Evolutionary conservation across 805 yeast genomes (phyloP).

Genomic region (Ogataea nitratoaversa): DNA sequence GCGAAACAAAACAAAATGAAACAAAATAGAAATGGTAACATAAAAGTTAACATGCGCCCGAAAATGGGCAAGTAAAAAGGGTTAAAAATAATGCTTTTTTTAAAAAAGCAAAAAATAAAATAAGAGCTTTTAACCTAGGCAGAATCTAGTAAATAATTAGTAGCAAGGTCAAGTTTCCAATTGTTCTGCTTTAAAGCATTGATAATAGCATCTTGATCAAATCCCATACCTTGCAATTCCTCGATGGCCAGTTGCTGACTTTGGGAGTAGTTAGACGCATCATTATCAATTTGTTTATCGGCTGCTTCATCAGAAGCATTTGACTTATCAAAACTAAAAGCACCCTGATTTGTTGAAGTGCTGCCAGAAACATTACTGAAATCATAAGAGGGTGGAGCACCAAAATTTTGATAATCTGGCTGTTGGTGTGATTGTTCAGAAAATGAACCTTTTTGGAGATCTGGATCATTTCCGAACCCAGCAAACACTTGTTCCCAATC

Average conservation of each 20-base stretch:
- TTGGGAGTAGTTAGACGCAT: constrained; percentile 16
- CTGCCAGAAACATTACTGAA: constrained; percentile 8
- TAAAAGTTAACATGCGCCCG: no score
- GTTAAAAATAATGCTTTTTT: no score
- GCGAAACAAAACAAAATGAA: no score
- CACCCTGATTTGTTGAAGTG: constrained; percentile 11
- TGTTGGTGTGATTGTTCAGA: constrained; percentile 2
- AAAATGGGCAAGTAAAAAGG: no score
- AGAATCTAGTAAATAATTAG: constrained; percentile 74
- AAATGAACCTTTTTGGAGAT: constrained; percentile 7
- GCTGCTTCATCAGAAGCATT: no score
- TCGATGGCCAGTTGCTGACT: constrained; percentile 51
- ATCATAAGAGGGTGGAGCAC: constrained; percentile 1
- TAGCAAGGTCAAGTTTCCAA: constrained; percentile 83
- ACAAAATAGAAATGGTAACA: no score
- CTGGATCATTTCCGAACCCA: constrained; percentile 65
- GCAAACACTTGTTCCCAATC: constrained; percentile 96
- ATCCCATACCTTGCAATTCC: constrained; percentile 89
- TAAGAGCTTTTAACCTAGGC: constrained; percentile 35
- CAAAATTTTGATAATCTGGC: background rate
- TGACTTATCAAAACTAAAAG: background rate
- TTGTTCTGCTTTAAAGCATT: constrained; percentile 64
- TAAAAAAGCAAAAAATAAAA: background rate
- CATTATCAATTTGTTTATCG: no score
- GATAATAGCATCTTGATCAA: constrained; percentile 57